Conservation (phyloP, 257 asterid species). For the Solanum verrucosum region DNA sequence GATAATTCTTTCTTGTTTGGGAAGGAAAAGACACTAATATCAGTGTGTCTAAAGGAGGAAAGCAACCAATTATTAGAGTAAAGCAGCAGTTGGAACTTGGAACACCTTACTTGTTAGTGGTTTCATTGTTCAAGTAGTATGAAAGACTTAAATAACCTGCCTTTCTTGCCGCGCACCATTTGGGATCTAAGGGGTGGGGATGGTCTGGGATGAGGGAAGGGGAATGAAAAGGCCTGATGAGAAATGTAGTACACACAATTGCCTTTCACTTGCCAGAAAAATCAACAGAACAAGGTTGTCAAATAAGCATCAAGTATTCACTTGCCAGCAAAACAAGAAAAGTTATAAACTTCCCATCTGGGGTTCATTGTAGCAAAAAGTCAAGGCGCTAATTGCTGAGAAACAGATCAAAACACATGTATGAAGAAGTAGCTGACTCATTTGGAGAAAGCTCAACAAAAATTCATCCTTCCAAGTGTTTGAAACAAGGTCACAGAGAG, state of each 20-base stretch:
- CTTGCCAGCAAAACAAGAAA: background rate
- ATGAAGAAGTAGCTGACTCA: background rate
- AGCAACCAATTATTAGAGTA: background rate
- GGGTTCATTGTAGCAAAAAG: background rate
- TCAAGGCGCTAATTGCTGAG: background rate
- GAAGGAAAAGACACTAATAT: background rate
- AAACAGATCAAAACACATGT: background rate
- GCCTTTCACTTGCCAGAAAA: background rate
- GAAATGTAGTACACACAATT: background rate
- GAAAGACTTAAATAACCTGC: background rate
- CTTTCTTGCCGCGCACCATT: background rate
- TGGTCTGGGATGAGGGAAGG: background rate
- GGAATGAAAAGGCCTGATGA: background rate
- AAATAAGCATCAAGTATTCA: background rate
- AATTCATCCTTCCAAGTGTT: background rate
- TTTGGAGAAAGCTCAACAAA: background rate
- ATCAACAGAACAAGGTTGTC: background rate
- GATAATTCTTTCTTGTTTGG: too few species aligned
- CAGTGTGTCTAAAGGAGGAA: background rate
- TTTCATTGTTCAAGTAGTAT: background rate
- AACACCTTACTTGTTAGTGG: background rate
- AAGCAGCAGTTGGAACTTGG: background rate
- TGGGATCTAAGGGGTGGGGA: background rate
- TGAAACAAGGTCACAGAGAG: background rate
- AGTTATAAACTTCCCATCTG: background rate